These are phyloP conservation scores for Berberis thunbergii DNA, from an alignment of 164 flowering plant genomes.

Conservation along the genomic window DNA sequence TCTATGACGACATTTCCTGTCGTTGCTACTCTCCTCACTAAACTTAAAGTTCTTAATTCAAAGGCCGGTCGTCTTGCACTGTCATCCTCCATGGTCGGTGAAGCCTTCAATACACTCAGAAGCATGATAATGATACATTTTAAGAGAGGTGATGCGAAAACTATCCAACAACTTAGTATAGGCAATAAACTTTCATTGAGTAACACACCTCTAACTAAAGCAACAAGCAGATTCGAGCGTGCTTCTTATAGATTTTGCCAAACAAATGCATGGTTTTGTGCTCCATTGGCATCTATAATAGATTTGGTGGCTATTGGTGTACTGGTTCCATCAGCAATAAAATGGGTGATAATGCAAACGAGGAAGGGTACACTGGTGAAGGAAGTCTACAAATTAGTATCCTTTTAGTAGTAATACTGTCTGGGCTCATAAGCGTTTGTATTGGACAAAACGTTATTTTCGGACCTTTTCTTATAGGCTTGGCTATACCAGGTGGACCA, in stretches of 20 bases:
- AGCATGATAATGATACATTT: neutral
- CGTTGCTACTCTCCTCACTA: slow-evolving; percentile 18
- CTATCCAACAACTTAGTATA: neutral
- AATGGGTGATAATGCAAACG: slow-evolving; percentile 8
- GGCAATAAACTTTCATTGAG: too few relatives aligned
- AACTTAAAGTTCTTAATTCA: slow-evolving; percentile 38
- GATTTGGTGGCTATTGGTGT: slow-evolving; percentile 5
- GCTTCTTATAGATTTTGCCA: too few relatives aligned
- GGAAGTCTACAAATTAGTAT: slow-evolving; percentile 8
- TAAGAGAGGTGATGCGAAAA: neutral
- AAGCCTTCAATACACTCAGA: neutral
- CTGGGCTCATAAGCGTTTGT: slow-evolving; percentile 7
- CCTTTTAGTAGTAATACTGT: slow-evolving; percentile 7
- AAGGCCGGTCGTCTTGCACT: slow-evolving; percentile 36
- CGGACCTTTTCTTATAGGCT: slow-evolving; percentile 4
- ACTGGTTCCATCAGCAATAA: slow-evolving; percentile 9
- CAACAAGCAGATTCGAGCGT: too few relatives aligned
- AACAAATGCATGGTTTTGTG: neutral
- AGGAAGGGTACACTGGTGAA: slow-evolving; percentile 13
- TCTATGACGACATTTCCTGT: slow-evolving; percentile 27
- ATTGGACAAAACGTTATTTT: slow-evolving; percentile 5
- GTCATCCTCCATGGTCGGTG: slow-evolving; percentile 14
- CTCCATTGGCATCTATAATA: neutral
- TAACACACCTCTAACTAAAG: too few relatives aligned
- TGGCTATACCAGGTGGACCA: slow-evolving; percentile 11